Conservation (phyloP, 495 filamentous ascomycete genomes). For the Thozetella sp. region DNA sequence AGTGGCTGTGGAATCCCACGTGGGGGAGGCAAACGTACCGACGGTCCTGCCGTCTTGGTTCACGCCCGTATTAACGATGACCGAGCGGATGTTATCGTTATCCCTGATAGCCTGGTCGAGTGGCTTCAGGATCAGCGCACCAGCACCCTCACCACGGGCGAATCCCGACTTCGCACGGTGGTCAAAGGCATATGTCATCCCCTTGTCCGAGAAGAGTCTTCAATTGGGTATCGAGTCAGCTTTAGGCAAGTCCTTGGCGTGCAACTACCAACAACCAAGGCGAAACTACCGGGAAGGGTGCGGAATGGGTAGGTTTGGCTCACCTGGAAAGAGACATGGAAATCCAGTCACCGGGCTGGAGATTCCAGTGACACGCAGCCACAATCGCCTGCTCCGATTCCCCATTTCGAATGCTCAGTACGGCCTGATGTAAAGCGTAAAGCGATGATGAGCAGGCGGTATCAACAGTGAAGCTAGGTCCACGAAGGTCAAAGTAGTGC, state of each 20-base stretch:
- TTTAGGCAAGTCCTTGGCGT: neutral
- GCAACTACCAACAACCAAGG: neutral
- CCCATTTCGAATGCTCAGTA: conserved; percentile 42
- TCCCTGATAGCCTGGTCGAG: conserved; percentile 47
- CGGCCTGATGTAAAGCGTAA: conserved; percentile 50
- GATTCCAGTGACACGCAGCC: conserved; percentile 27
- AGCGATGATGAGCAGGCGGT: conserved; percentile 58
- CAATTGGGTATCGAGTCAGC: neutral
- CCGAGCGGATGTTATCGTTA: conserved; percentile 51
- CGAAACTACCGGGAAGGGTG: neutral
- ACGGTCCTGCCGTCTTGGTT: conserved; percentile 51
- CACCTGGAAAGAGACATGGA: conserved; percentile 10
- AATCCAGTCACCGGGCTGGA: conserved; percentile 24
- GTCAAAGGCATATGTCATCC: conserved; percentile 27
- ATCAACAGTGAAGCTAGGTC: conserved; percentile 48
- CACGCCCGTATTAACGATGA: conserved; percentile 49
- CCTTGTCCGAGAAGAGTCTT: conserved; percentile 22
- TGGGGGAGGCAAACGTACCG: conserved; percentile 38
- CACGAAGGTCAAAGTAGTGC: conserved; percentile 49
- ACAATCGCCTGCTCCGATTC: conserved; percentile 34
- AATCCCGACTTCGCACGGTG: conserved; percentile 29
- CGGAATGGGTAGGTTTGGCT: conserved; percentile 1
- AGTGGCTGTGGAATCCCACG: too few species aligned
- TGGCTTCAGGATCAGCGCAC: conserved; percentile 45
- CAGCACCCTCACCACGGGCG: conserved; percentile 35